phyloP scores from a whole-genome alignment of 2,329 filamentous ascomycete genomes.

The Penicillium sp. region DNA sequence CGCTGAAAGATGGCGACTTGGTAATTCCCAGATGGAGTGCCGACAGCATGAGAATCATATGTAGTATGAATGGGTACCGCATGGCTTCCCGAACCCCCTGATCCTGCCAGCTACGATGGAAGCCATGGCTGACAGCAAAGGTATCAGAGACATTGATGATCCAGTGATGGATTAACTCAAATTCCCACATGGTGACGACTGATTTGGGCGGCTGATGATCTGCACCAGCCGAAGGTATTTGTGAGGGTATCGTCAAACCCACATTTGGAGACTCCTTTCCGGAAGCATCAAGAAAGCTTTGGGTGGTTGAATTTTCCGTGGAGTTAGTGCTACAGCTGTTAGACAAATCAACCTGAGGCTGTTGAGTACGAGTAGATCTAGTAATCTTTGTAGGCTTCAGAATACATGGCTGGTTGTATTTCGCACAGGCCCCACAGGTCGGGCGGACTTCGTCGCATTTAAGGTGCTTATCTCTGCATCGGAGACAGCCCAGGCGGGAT shows the following conservation, averaged over 20 bases:
- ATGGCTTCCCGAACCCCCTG: background rate
- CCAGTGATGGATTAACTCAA: background rate
- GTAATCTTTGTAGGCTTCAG: background rate
- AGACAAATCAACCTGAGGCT: background rate
- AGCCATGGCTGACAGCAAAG: background rate
- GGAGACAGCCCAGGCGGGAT: background rate
- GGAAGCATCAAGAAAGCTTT: background rate
- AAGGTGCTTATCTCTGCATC: background rate
- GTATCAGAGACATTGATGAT: background rate
- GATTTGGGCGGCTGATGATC: background rate
- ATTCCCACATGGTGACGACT: background rate
- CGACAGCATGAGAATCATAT: background rate
- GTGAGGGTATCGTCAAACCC: background rate
- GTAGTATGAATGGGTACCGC: background rate
- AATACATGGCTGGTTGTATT: background rate
- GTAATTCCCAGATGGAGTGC: background rate
- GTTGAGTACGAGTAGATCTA: background rate
- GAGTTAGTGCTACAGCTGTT: background rate
- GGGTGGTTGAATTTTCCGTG: background rate
- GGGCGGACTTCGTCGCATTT: background rate
- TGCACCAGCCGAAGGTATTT: background rate
- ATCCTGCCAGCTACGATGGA: background rate
- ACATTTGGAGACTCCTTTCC: background rate
- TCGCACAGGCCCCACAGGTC: background rate
- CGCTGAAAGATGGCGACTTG: background rate